Percentiles rank a stretch among this genome's conserved stretches.
Evolutionary conservation across 108 stramenopile species (phyloP).

Genomic region (Bacterosira constricta): DNA sequence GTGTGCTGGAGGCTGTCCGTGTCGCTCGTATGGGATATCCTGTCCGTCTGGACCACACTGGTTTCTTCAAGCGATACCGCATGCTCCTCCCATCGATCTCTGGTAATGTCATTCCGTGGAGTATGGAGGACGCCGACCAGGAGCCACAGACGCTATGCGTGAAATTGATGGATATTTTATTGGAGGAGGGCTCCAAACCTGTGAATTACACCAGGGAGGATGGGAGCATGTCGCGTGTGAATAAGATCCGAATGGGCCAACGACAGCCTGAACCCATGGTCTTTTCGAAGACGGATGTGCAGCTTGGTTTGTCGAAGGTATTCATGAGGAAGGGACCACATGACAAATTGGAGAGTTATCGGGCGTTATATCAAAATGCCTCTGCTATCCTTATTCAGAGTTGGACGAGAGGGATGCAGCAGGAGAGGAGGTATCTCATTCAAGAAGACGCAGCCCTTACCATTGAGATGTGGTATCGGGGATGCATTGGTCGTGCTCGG

Average conservation of each 20-base stretch:
- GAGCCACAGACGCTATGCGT: slow-evolving; percentile 80
- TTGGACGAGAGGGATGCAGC: slow-evolving; percentile 79
- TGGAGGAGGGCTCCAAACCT: slow-evolving; percentile 77
- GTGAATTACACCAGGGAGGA: slow-evolving; percentile 54
- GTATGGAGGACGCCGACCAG: slow-evolving; percentile 69
- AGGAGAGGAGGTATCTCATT: slow-evolving; percentile 63
- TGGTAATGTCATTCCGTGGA: slow-evolving; percentile 70
- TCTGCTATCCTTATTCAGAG: slow-evolving; percentile 83
- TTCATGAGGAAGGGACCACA: slow-evolving; percentile 95
- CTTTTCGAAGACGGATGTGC: slow-evolving; percentile 84
- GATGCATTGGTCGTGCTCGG: slow-evolving; percentile 79
- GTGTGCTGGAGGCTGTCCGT: slow-evolving; percentile 99
- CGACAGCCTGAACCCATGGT: slow-evolving; percentile 77
- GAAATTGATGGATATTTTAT: slow-evolving; percentile 66
- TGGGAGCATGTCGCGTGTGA: slow-evolving; percentile 79
- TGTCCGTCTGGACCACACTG: slow-evolving; percentile 89
- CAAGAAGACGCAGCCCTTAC: slow-evolving; percentile 61
- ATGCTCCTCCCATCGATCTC: slow-evolving; percentile 79
- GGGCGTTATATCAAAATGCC: slow-evolving; percentile 77
- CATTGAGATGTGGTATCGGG: slow-evolving; percentile 83
- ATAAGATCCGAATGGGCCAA: slow-evolving; percentile 89
- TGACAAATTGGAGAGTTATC: slow-evolving; percentile 88
- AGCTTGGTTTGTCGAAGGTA: slow-evolving; percentile 91
- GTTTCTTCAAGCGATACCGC: slow-evolving; percentile 91
- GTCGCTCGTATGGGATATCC: slow-evolving; percentile 99